These are phyloP conservation scores for Trichoderma semiorbis DNA, from an alignment of 2,329 filamentous ascomycete species.

Conservation along the genomic window DNA sequence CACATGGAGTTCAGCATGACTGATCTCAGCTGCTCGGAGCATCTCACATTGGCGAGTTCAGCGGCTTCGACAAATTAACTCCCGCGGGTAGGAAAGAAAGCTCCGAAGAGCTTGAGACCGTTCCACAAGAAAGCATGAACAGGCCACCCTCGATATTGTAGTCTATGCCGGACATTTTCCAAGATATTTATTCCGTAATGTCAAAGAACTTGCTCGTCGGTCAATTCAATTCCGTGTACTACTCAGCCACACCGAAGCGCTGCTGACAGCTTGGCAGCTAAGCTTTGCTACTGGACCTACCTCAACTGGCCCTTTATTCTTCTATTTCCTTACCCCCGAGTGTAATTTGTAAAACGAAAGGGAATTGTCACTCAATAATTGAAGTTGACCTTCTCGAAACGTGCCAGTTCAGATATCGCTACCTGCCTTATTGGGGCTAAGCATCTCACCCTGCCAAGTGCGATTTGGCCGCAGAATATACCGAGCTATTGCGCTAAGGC, in stretches of 20 bases:
- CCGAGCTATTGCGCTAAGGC: background rate
- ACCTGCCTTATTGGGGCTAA: constrained; percentile 1
- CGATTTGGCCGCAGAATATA: background rate
- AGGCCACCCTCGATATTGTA: background rate
- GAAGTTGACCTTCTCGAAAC: background rate
- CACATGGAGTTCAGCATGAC: background rate
- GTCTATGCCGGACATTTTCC: background rate
- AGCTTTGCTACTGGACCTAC: background rate
- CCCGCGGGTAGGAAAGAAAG: background rate
- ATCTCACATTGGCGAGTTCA: background rate
- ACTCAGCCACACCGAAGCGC: background rate
- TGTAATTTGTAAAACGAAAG: background rate
- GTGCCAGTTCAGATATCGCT: background rate
- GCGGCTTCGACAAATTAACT: background rate
- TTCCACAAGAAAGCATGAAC: background rate
- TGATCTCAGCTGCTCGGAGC: background rate
- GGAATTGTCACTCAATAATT: background rate
- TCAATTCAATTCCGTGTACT: background rate
- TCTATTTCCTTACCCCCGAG: background rate
- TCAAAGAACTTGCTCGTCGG: background rate
- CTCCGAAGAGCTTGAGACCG: background rate
- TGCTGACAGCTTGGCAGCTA: background rate
- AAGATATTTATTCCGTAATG: background rate
- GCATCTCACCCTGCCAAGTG: background rate
- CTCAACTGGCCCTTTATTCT: background rate